Conservation (phyloP, 108 stramenopile genomes). For the Pseudonitzschia multiseries region DNA sequence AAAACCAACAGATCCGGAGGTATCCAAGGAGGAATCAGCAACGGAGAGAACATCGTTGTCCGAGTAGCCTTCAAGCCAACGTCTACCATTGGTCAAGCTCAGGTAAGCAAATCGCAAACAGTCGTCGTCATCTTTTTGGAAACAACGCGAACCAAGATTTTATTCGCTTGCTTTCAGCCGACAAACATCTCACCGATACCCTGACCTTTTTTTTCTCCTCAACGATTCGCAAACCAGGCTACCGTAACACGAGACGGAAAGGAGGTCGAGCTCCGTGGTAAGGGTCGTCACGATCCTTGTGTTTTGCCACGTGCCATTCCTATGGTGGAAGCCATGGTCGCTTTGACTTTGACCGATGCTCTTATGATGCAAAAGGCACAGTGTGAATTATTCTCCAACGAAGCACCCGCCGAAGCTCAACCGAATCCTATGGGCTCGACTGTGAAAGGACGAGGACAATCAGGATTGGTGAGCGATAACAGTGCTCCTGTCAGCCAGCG, state of each 20-base stretch:
- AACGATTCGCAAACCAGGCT: slow-evolving; percentile 39
- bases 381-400: slow-evolving; percentile 82
- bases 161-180: background rate
- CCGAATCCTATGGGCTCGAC: slow-evolving; percentile 90
- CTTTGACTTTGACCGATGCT: slow-evolving; percentile 91
- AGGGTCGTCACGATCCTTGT: slow-evolving; percentile 98
- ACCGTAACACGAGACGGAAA: slow-evolving; percentile 95
- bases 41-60: slow-evolving; percentile 95
- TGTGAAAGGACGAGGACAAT: slow-evolving; percentile 60
- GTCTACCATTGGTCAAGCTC: slow-evolving; percentile 91
- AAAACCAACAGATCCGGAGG: slow-evolving; percentile 97
- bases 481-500: slow-evolving; percentile 52
- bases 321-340: slow-evolving; percentile 98
- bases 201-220: background rate
- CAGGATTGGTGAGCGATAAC: slow-evolving; percentile 25
- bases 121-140: background rate
- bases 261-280: slow-evolving; percentile 92
- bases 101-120: slow-evolving; percentile 53
- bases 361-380: slow-evolving; percentile 94
- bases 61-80: slow-evolving; percentile 97
- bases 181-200: slow-evolving; percentile 2
- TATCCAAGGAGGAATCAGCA: slow-evolving; percentile 98
- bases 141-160: no score
- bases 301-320: slow-evolving; percentile 96
- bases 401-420: slow-evolving; percentile 49